Conservation (phyloP, 1,284 basidiomycete genomes). For the Cystobasidium pallidum region DNA sequence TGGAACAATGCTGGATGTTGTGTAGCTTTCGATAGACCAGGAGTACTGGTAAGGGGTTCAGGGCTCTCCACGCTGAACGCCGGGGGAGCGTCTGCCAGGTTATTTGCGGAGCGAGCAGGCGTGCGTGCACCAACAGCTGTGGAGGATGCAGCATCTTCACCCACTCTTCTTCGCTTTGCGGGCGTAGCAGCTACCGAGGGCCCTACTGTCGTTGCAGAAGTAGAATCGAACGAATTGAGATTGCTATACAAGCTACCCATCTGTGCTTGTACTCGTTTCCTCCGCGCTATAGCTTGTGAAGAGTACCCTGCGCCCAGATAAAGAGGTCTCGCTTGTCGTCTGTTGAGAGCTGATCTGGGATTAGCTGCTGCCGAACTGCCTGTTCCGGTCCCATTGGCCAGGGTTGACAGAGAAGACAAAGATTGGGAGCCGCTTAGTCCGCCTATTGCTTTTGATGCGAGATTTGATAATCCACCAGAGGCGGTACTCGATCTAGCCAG, state of each 20-base stretch:
- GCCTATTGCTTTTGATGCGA: not conserved
- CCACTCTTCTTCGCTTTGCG: conserved; percentile 36
- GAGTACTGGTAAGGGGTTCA: conserved; percentile 5
- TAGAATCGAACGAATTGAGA: conserved; percentile 15
- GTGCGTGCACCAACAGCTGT: not conserved
- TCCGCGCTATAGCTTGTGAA: conserved; percentile 30
- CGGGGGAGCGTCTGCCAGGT: not conserved
- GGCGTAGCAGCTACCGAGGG: conserved; percentile 18
- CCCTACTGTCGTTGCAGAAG: not conserved
- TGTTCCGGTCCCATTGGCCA: conserved; percentile 11
- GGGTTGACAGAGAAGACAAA: conserved; percentile 25
- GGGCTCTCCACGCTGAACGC: not conserved
- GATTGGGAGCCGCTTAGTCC: conserved; percentile 37
- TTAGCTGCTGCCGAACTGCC: conserved; percentile 24
- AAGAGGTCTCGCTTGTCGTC: conserved; percentile 19
- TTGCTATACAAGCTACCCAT: conserved; percentile 32
- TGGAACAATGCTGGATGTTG: conserved; percentile 21
- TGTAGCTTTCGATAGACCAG: not conserved
- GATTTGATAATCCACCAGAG: conserved; percentile 1
- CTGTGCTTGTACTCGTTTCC: conserved; percentile 34
- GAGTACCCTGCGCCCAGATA: conserved; percentile 41
- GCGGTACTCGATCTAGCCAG: conserved; percentile 24
- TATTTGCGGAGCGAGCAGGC: not conserved
- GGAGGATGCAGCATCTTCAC: conserved; percentile 16
- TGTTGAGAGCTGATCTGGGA: conserved; percentile 33